phyloP scores from a whole-genome alignment of 2,329 filamentous ascomycete species.

The Ceratocystis papillata region DNA sequence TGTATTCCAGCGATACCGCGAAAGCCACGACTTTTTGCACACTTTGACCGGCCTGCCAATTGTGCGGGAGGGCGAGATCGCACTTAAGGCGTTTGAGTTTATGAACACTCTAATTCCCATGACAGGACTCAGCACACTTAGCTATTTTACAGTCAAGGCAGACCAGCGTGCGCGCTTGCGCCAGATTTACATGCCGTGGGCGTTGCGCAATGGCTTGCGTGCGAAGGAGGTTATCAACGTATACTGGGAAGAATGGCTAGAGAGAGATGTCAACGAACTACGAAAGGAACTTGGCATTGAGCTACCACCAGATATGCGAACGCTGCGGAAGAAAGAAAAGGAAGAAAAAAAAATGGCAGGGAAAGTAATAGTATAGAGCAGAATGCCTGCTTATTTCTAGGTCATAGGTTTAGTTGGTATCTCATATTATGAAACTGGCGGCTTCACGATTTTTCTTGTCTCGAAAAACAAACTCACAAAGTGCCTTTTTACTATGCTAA shows the following conservation, averaged over 20 bases:
- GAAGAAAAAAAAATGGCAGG: constrained; percentile 45
- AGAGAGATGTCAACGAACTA: constrained; percentile 69
- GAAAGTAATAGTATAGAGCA: neutral
- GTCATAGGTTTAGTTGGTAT: neutral
- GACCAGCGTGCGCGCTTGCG: constrained; percentile 68
- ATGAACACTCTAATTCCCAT: constrained; percentile 89
- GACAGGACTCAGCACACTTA: constrained; percentile 78
- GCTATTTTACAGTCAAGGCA: constrained; percentile 74
- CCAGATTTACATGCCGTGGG: constrained; percentile 77
- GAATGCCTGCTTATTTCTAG: neutral
- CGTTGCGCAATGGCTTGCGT: constrained; percentile 66
- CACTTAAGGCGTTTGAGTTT: constrained; percentile 97
- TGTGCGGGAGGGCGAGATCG: constrained; percentile 89
- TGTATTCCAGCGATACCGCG: constrained; percentile 95
- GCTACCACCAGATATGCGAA: constrained; percentile 73
- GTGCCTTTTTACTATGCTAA: neutral
- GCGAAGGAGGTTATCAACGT: constrained; percentile 82
- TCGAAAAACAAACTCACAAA: neutral
- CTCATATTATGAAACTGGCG: neutral
- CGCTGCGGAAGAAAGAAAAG: constrained; percentile 59
- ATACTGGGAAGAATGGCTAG: constrained; percentile 93
- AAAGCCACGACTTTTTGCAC: constrained; percentile 97
- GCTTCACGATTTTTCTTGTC: neutral
- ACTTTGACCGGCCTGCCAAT: constrained; percentile 83
- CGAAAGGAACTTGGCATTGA: constrained; percentile 70